Conservation (phyloP, 306 rosid species). For the Fragaria iinumae region DNA sequence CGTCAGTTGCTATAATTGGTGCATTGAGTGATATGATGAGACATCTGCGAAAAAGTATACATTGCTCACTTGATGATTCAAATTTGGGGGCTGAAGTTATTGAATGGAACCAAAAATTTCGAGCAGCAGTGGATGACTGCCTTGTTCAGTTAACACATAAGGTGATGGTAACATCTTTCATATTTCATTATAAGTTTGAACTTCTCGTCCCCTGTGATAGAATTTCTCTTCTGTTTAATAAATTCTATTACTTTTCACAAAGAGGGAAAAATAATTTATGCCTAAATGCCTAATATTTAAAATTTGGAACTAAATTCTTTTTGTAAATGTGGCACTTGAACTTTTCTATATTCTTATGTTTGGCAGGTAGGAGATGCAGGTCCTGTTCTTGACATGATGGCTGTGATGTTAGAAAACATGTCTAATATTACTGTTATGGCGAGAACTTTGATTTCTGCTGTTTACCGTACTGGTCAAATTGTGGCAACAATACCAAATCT, state of each 20-base stretch:
- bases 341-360: background rate
- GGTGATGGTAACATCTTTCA: slow-evolving; percentile 16
- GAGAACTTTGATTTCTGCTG: slow-evolving; percentile 37
- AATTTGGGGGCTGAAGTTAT: slow-evolving; percentile 29
- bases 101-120: slow-evolving; percentile 24
- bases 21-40: slow-evolving; percentile 42
- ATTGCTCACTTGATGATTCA: slow-evolving; percentile 34
- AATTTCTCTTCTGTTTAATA: background rate
- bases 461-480: slow-evolving; percentile 45
- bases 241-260: background rate
- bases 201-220: background rate
- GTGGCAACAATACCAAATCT: slow-evolving; percentile 42
- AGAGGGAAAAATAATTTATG: background rate
- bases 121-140: slow-evolving; percentile 28
- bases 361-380: slow-evolving; percentile 29
- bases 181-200: background rate
- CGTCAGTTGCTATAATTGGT: slow-evolving; percentile 51
- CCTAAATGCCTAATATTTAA: background rate
- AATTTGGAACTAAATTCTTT: background rate
- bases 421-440: slow-evolving; percentile 29
- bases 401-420: slow-evolving; percentile 31
- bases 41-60: slow-evolving; percentile 30
- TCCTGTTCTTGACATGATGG: slow-evolving; percentile 34
- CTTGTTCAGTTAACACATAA: slow-evolving; percentile 30
- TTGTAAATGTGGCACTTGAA: background rate